Conservation (phyloP, 306 rosid genomes). For the Potentilla sterilis region DNA sequence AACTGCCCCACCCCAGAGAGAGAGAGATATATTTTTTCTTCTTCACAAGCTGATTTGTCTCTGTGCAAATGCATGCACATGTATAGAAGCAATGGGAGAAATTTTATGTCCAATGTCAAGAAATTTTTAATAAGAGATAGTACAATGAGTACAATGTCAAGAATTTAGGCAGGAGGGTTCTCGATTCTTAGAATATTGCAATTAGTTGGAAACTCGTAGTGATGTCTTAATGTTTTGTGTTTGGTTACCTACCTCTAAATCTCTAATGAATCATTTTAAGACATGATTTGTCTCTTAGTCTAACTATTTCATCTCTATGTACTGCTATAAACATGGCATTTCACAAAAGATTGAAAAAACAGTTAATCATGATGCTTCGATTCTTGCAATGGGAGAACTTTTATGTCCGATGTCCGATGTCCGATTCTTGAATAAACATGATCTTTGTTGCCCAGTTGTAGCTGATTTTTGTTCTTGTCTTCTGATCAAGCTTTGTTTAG, state of each 20-base stretch:
- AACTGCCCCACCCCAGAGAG: no score
- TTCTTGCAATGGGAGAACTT: no score
- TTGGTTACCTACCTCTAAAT: background rate
- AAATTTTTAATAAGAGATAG: background rate
- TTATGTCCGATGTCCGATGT: no score
- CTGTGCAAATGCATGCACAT: background rate
- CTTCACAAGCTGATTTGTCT: background rate
- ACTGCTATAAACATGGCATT: slow-evolving; percentile 6
- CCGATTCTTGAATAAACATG: background rate
- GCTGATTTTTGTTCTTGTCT: background rate
- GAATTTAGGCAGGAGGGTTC: background rate
- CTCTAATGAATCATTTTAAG: background rate
- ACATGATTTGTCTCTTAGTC: background rate
- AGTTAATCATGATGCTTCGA: background rate
- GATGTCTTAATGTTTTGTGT: background rate
- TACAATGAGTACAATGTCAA: no score
- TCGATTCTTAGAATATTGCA: background rate
- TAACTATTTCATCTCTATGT: background rate
- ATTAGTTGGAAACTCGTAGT: background rate
- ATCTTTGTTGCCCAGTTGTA: background rate
- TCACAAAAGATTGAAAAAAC: background rate
- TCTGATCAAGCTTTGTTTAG: background rate
- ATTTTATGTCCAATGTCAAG: background rate
- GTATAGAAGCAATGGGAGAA: background rate
- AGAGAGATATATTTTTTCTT: background rate